Evolutionary conservation across 495 filamentous ascomycete species (phyloP), one percentile per base, ranked within the genome.

Genomic region (Podospora pseudocomata): DNA sequence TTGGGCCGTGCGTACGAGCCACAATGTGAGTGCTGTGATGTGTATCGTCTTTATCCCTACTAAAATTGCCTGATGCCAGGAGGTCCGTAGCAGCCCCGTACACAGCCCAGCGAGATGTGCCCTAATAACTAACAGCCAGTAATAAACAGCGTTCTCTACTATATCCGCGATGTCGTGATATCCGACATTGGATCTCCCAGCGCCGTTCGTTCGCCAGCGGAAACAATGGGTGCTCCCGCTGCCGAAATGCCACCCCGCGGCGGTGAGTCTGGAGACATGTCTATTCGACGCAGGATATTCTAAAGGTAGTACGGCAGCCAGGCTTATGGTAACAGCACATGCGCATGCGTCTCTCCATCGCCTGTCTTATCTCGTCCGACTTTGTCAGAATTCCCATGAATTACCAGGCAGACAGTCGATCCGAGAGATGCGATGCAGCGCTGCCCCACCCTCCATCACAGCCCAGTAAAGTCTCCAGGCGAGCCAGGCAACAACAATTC

Each of bases 401-500:
- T 4, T 49, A 49, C 39, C 9, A 13, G 39, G 39, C 39, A 49
- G 39, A 49, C 15, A 49, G 39, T 49, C 39, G 39, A 49, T 49
- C 39, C 39, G 39, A 49, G 39, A 49, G 39, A 32, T 20, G 30
- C 61, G 27, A 32, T 27, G 59, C 59, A 61, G 59, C 16, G 59
- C 18, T 49, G 61, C 61, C 61, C 61, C 61, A 63, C 61, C 61
- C 27, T 63, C 61, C 61, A 63, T 63, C 32, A 63, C 61, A 63
- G 61, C 61, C 61, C 61, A 63, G 61, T 4, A 62, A 60, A 15
- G 27, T 59, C 56, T 20, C 19, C 26, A 20, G 19, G 19, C 19
- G 19, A 28, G 26, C 61, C 61, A 65, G 39, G 63, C 44, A 65
- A 65, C 63, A 56, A 54, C 49, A 56, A 65, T 54, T 27, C 23